Evolutionary conservation across 352 stramenopile genomes (phyloP), one percentile per base, ranked within the genome.

Genomic region (Paralagenidium karlingii): DNA sequence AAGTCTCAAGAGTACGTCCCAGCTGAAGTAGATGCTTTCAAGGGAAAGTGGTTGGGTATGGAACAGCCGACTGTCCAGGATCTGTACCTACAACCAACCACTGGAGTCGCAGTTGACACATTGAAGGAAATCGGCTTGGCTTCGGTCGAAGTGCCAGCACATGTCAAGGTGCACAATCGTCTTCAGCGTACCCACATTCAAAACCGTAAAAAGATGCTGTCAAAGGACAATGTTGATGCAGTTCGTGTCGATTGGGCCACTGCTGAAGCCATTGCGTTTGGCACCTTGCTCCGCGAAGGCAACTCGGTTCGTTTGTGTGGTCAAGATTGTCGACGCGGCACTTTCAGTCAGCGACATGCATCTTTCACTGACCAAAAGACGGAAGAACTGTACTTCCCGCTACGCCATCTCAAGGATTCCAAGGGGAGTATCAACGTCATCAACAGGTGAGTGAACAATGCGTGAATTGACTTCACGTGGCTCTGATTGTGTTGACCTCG

Each of bases 221-320:
- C 60, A 18, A 59, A 75, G 21, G 48, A 53, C 5, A 40, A 12
- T 8, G 42, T 49, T 2, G 48, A 46, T 8, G 58, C 67, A 19
- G 48, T 84, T 7, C 64, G 58, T 27, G 82, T 95, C 10, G 79
- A 94, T 56, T 95, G 79, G 81, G 82, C 77, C 6, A 91, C 77
- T 0, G 82, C 80, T 2, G 82, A 94, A 47, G 74, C 73, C 12
- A 84, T 95, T 60, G 82, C 82, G 10, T 94, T 94, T 29, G 82
- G 74, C 2, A 84, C 74, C 1, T 63, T 94, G 24, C 63, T 95
- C 45, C 60, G 68, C 41, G 73, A 94, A 18, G 81, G 82, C 22
- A 49, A 85, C 26, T 79, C 85, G 19, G 70, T 95, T 27, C 75
- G 82, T 31, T 49, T 95, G n/a, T 68, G 68, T 12, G 82, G 82